A percentile compares a stretch with the other conserved stretches of the same genome.
These are phyloP conservation scores for Durusdinium trenchii DNA, from an alignment of 73 alveolate genomes.

Conservation along the genomic window DNA sequence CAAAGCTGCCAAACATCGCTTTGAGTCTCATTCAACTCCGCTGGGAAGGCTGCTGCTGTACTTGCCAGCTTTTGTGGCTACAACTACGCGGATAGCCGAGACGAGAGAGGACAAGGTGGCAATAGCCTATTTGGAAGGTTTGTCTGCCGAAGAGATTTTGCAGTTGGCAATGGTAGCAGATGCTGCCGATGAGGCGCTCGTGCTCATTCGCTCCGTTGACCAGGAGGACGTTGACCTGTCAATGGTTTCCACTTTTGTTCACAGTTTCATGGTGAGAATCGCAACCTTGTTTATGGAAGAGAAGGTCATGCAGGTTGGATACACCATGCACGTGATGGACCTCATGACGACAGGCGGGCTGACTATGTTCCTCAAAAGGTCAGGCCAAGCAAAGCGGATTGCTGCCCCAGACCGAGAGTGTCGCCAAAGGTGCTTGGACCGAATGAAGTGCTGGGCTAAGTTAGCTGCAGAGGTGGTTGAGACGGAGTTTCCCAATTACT, in stretches of 20 bases:
- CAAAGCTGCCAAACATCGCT: background rate
- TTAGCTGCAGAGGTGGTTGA: background rate
- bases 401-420: too few relatives aligned
- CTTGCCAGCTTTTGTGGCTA: background rate
- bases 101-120: background rate
- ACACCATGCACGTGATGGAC: background rate
- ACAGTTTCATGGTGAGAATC: background rate
- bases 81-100: background rate
- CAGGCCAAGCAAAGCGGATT: background rate
- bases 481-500: background rate
- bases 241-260: background rate
- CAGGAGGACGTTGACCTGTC: background rate
- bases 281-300: background rate
- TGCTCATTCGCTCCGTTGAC: constrained; percentile 10
- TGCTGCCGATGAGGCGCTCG: background rate
- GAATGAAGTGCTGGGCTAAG: background rate
- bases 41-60: background rate
- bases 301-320: background rate
- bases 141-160: background rate
- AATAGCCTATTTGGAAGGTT: background rate
- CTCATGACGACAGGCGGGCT: background rate
- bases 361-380: background rate
- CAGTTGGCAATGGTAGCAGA: background rate
- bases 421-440: background rate
- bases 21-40: background rate